Conservation (phyloP, 139 green algal species). For the Closterium sp. region DNA sequence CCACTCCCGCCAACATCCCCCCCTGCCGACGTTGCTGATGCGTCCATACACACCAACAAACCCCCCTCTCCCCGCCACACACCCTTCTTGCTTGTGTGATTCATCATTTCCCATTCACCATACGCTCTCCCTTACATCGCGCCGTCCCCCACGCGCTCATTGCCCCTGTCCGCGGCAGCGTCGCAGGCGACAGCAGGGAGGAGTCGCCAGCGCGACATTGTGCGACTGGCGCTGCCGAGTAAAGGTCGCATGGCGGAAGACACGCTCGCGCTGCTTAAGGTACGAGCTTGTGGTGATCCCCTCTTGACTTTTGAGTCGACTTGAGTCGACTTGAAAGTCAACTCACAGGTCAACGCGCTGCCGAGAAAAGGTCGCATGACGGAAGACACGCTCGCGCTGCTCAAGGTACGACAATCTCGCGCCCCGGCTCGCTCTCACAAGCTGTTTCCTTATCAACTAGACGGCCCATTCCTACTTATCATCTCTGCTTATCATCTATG, state of each 20-base stretch:
- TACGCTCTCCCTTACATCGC: no score
- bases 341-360: slow-evolving; percentile 55
- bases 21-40: no score
- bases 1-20: neutral
- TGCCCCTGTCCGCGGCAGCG: neutral
- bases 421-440: no score
- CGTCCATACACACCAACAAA: no score
- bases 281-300: neutral
- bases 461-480: no score
- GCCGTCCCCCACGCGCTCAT: no score
- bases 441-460: no score
- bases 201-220: slow-evolving; percentile 13
- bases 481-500: no score
- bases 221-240: slow-evolving; percentile 84
- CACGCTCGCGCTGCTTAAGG: slow-evolving; percentile 73
- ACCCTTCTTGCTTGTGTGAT: neutral
- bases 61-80: neutral
- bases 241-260: slow-evolving; percentile 99
- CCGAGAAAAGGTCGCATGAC: slow-evolving; percentile 97
- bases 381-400: slow-evolving; percentile 89
- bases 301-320: neutral
- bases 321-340: neutral
- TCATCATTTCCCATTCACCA: neutral
- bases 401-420: slow-evolving; percentile 3
- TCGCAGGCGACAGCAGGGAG: neutral